Evolutionary conservation across 192 early-diverging fungal species (phyloP), one percentile per base, ranked within the genome.

Genomic region (Umbelopsis sp.): DNA sequence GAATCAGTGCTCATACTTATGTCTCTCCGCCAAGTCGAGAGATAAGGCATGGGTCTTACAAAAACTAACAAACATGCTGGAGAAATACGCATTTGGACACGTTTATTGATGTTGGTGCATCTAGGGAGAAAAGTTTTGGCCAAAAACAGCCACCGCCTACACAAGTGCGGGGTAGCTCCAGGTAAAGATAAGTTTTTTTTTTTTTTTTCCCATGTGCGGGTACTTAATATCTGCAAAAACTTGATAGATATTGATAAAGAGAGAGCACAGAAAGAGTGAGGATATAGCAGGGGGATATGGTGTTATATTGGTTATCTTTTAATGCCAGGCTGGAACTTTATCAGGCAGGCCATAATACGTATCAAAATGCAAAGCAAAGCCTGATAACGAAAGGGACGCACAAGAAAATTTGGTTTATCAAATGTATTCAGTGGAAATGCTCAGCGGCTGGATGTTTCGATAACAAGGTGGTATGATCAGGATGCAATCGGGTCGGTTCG

Each of bases 401-500:
- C n/a, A n/a, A n/a, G n/a, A n/a, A n/a, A n/a, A n/a, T n/a, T n/a
- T n/a, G 45, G 2, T n/a, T 20, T 47, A 47, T 47, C 45, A 47
- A 47, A 16, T 47, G 4, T 10, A n/a, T 4, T 3, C 14, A 38
- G 8, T 38, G 36, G 36, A 38, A 6, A 8, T 6, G 38, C 38
- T 41, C 38, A 11, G 38, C 38, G 38, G 38, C 47, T 44, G 43
- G 5, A 12, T 44, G 5, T 44, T n/a, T 47, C 45, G 45, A 47
- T n/a, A 59, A 34, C 16, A 34, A 54, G 56, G 56, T 62, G 56
- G 56, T 62, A 62, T 62, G 56, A 62, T 32, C 56, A 49, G 16
- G 47, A 29, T 62, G 25, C 10, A 62, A 34, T 62, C 56, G 56
- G 56, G 56, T 62, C 56, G 56, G 56, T 62, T 62, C 56, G 56